A percentile compares a stretch with the other conserved stretches of the same genome.
These are phyloP conservation scores for Vinca minor DNA, from an alignment of 257 asterid genomes.

Conservation along the genomic window DNA sequence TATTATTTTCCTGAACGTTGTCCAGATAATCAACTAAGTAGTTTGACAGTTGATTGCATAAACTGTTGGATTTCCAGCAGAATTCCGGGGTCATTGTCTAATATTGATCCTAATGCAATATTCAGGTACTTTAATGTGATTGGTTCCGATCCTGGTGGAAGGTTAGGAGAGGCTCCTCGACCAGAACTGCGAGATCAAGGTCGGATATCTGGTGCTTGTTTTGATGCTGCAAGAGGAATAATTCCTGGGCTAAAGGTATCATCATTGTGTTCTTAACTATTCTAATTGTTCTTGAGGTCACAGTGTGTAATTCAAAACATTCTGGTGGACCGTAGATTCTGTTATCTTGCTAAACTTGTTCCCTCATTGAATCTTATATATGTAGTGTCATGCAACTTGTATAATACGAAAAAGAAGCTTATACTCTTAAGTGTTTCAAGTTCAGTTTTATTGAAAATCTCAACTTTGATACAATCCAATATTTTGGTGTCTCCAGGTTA, in stretches of 20 bases:
- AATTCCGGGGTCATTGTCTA: neutral
- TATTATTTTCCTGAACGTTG: neutral
- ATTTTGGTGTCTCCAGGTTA: conserved; percentile 37
- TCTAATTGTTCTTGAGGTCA: too few relatives aligned
- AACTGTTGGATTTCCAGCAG: neutral
- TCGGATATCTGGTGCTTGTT: conserved; percentile 91
- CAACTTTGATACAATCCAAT: neutral
- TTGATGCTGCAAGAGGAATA: conserved; percentile 91
- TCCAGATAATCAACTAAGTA: neutral
- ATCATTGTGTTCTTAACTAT: too few relatives aligned
- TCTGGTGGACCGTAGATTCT: neutral
- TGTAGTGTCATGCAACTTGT: too few relatives aligned
- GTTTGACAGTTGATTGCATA: neutral
- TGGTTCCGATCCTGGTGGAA: conserved; percentile 83
- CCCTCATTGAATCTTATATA: neutral
- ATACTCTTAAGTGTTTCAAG: neutral
- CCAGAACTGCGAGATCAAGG: conserved; percentile 93
- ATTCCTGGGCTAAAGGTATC: conserved; percentile 91
- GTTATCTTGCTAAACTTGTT: neutral
- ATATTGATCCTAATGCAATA: neutral
- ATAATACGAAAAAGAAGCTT: too few relatives aligned
- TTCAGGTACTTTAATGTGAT: conserved; percentile 88
- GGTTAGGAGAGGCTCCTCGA: conserved; percentile 86
- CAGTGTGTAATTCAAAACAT: too few relatives aligned
- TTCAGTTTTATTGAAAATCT: neutral